phyloP scores from a whole-genome alignment of 176 grass and related monocot species.

The Eragrostis nindensis region DNA sequence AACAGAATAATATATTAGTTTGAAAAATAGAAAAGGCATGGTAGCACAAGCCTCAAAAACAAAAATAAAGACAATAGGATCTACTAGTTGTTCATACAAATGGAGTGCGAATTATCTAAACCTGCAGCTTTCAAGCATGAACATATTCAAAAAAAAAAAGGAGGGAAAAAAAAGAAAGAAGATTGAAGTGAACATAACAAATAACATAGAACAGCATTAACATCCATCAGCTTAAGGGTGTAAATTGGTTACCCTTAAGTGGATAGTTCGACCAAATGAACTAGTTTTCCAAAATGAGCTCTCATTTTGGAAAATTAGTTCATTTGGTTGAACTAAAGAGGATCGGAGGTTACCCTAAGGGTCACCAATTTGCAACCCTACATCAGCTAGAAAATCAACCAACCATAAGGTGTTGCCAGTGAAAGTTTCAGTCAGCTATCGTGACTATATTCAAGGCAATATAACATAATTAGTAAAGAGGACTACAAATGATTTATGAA shows the following conservation, averaged over 20 bases:
- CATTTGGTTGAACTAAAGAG: no score
- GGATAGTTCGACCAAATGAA: no score
- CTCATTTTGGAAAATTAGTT: no score
- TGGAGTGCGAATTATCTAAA: slow-evolving; percentile 26
- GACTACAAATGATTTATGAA: slow-evolving; percentile 16
- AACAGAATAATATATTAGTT: slow-evolving; percentile 20
- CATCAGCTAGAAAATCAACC: slow-evolving; percentile 12
- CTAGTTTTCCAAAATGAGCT: no score
- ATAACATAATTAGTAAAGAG: slow-evolving; percentile 23
- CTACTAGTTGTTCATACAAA: slow-evolving; percentile 22
- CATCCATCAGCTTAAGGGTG: slow-evolving; percentile 11
- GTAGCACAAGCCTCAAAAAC: neutral
- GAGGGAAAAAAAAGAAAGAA: no score
- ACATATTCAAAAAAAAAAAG: no score
- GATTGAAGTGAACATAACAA: neutral
- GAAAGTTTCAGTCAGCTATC: neutral
- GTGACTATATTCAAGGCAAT: neutral
- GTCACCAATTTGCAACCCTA: no score
- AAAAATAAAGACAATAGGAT: slow-evolving; percentile 1
- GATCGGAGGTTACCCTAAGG: no score
- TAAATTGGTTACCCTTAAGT: no score
- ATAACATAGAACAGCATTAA: slow-evolving; percentile 21
- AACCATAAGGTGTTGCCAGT: neutral
- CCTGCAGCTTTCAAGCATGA: neutral
- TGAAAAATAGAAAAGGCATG: slow-evolving; percentile 28